These are phyloP conservation scores for Eucalyptus marginata DNA, from an alignment of 345 rosid species.

Conservation along the genomic window DNA sequence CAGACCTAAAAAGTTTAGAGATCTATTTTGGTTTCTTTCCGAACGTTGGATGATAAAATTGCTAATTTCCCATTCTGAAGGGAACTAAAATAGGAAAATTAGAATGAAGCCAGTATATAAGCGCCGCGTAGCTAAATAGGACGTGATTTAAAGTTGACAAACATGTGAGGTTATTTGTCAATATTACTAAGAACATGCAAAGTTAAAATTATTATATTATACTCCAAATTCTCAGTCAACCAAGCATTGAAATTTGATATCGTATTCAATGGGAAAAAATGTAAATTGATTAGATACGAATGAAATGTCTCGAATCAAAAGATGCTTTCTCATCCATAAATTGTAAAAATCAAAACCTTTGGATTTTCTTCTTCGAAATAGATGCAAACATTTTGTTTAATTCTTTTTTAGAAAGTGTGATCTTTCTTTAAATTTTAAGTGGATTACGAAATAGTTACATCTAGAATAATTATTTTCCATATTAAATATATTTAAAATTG, in stretches of 20 bases:
- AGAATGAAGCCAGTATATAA: not conserved
- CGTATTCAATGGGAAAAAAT: not conserved
- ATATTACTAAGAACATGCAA: not conserved
- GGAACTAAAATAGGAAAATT: not conserved
- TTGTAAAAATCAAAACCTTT: not conserved
- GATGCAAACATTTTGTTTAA: no score
- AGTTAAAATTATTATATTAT: no score
- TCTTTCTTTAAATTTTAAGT: not conserved
- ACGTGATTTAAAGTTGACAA: not conserved
- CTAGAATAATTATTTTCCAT: not conserved
- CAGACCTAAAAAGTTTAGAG: not conserved
- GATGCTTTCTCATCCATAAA: not conserved
- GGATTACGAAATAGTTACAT: not conserved
- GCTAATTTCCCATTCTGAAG: not conserved
- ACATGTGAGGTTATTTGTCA: not conserved
- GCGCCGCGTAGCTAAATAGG: not conserved
- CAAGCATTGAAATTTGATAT: not conserved
- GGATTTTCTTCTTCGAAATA: not conserved
- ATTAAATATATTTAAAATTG: no score
- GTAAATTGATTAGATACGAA: no score
- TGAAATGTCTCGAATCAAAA: not conserved
- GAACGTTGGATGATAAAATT: not conserved
- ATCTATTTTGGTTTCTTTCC: not conserved
- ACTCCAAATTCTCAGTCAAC: not conserved
- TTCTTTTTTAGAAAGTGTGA: not conserved